These are phyloP conservation scores for Rhodamnia rubescens DNA, from an alignment of 345 rosid species.

Conservation along the genomic window DNA sequence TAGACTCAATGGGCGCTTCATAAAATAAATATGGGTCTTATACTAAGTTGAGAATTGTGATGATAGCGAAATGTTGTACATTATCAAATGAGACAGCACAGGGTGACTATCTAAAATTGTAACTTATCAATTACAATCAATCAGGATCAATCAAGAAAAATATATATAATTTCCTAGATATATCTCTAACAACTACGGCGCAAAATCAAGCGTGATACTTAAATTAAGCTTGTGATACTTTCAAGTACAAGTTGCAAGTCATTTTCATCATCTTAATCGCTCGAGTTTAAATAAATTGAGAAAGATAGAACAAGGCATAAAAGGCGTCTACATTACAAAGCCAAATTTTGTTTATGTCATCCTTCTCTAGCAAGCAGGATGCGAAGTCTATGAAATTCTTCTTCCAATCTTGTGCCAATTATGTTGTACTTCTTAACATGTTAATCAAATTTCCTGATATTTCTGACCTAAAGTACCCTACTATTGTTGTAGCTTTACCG, in stretches of 20 bases:
- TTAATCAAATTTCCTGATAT: background rate
- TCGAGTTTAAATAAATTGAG: background rate
- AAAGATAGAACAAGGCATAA: background rate
- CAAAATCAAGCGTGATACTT: background rate
- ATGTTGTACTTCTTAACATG: background rate
- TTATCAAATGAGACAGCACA: background rate
- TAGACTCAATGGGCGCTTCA: background rate
- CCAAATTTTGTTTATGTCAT: background rate
- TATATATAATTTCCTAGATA: background rate
- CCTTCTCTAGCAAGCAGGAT: background rate
- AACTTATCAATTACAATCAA: background rate
- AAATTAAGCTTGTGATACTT: background rate
- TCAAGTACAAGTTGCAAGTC: background rate
- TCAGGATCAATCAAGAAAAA: background rate
- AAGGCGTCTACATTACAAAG: background rate
- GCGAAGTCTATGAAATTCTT: background rate
- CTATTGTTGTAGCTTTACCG: slow-evolving; percentile 15
- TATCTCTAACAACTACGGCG: background rate
- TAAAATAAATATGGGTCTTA: no score
- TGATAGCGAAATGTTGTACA: background rate
- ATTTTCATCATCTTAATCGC: background rate
- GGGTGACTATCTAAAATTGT: background rate
- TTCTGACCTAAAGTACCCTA: background rate
- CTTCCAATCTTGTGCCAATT: background rate
- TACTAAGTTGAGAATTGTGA: background rate